Conservation (phyloP, 1,284 basidiomycete species). For the Puccinia horiana region DNA sequence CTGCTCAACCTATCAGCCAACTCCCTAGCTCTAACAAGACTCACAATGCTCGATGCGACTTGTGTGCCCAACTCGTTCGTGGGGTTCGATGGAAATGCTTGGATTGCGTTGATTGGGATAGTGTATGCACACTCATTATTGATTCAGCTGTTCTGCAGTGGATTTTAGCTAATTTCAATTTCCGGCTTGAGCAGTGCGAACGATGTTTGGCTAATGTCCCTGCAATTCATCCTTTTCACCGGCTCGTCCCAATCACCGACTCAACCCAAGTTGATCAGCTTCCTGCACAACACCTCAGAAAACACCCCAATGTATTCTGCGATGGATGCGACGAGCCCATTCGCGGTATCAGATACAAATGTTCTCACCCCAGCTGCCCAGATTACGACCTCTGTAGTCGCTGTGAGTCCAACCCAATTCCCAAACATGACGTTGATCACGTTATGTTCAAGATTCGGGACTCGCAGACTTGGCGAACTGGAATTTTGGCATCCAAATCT, state of each 20-base stretch:
- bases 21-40: slow-evolving; percentile 18
- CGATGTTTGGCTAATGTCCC: slow-evolving; percentile 46
- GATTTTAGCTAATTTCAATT: background rate
- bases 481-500: background rate
- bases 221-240: slow-evolving; percentile 51
- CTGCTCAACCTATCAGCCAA: background rate
- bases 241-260: slow-evolving; percentile 50
- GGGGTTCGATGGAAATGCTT: slow-evolving; percentile 70
- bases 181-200: slow-evolving; percentile 49
- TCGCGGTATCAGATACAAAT: slow-evolving; percentile 65
- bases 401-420: slow-evolving; percentile 78
- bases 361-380: slow-evolving; percentile 75
- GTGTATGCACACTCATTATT: slow-evolving; percentile 65
- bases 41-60: slow-evolving; percentile 70
- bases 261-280: slow-evolving; percentile 13
- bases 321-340: slow-evolving; percentile 53
- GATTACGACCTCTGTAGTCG: slow-evolving; percentile 80
- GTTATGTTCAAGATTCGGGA: slow-evolving; percentile 75
- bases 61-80: slow-evolving; percentile 67
- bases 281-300: slow-evolving; percentile 1
- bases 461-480: slow-evolving; percentile 29
- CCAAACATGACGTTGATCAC: slow-evolving; percentile 73
- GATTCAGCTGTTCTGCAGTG: slow-evolving; percentile 68
- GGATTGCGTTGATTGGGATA: slow-evolving; percentile 62
- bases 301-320: slow-evolving; percentile 52